Evolutionary conservation across 352 stramenopile species (phyloP).

Genomic region (Phytophthora colocasiae): DNA sequence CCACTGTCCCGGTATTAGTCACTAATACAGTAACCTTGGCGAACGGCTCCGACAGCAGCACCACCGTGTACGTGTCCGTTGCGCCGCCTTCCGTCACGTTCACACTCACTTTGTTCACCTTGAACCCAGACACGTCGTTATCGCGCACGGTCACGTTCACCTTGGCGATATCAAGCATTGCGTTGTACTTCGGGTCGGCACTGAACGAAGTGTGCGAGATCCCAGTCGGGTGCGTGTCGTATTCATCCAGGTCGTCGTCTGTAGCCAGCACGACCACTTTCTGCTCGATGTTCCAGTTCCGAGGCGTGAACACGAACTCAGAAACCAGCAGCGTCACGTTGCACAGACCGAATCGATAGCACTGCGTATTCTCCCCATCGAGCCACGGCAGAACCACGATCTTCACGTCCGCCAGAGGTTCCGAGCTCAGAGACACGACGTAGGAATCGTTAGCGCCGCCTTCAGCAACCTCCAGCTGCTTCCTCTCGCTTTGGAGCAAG

Average conservation of each 20-base stretch:
- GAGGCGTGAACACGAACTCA: slow-evolving; percentile 67
- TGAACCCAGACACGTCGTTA: slow-evolving; percentile 67
- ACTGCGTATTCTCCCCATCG: slow-evolving; percentile 60
- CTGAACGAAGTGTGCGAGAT: slow-evolving; percentile 80
- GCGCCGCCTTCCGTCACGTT: slow-evolving; percentile 54
- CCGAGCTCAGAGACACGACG: too few relatives aligned
- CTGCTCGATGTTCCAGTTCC: slow-evolving; percentile 72
- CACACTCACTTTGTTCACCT: slow-evolving; percentile 48
- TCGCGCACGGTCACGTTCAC: slow-evolving; percentile 69
- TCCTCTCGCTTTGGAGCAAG: too few relatives aligned
- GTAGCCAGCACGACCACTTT: slow-evolving; percentile 61
- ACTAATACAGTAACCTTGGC: slow-evolving; percentile 64
- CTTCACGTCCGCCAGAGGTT: slow-evolving; percentile 37
- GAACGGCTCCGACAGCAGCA: slow-evolving; percentile 70
- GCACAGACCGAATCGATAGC: slow-evolving; percentile 77
- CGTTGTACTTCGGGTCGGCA: slow-evolving; percentile 72
- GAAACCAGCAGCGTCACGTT: slow-evolving; percentile 68
- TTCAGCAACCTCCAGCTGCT: too few relatives aligned
- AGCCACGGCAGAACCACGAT: slow-evolving; percentile 76
- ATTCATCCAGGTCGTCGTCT: slow-evolving; percentile 74
- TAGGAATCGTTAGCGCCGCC: too few relatives aligned
- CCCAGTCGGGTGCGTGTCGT: slow-evolving; percentile 63
- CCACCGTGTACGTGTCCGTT: slow-evolving; percentile 59
- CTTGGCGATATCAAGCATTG: slow-evolving; percentile 55
- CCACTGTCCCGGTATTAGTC: slow-evolving; percentile 56